These are phyloP conservation scores for Podaxis pistillaris DNA, from an alignment of 768 basidiomycete species.

Conservation along the genomic window DNA sequence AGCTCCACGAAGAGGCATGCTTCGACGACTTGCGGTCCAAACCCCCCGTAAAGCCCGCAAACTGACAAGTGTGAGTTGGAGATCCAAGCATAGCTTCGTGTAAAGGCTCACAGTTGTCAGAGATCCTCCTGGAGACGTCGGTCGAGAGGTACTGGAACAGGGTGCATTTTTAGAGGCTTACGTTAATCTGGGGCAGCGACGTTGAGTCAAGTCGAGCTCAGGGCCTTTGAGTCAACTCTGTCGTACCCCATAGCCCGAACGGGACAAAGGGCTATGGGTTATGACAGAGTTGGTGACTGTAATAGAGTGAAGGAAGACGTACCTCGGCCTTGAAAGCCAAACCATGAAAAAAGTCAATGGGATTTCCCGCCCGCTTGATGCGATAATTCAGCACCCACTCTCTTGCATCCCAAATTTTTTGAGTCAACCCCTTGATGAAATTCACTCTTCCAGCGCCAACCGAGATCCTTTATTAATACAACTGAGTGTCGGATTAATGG, in stretches of 20 bases:
- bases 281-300: no score
- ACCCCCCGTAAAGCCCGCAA: slow-evolving; percentile 25
- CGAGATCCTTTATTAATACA: slow-evolving; percentile 20
- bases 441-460: slow-evolving; percentile 21
- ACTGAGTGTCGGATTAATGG: slow-evolving; percentile 22
- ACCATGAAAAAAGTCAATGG: slow-evolving; percentile 22
- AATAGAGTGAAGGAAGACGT: neutral
- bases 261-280: no score
- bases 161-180: neutral
- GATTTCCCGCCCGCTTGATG: slow-evolving; percentile 19
- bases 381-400: slow-evolving; percentile 4
- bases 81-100: neutral
- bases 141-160: no score
- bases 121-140: slow-evolving; percentile 21
- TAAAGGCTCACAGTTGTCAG: slow-evolving; percentile 18
- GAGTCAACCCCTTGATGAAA: slow-evolving; percentile 23
- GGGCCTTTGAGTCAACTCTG: no score
- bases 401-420: slow-evolving; percentile 19
- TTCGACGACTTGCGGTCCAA: slow-evolving; percentile 24
- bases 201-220: neutral
- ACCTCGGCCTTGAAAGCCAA: slow-evolving; percentile 25
- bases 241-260: no score
- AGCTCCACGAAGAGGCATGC: slow-evolving; percentile 24
- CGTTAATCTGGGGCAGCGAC: slow-evolving; percentile 17
- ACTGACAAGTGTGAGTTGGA: slow-evolving; percentile 14